phyloP scores from a whole-genome alignment of 2,329 filamentous ascomycete genomes.

The Dactylellina sp. region DNA sequence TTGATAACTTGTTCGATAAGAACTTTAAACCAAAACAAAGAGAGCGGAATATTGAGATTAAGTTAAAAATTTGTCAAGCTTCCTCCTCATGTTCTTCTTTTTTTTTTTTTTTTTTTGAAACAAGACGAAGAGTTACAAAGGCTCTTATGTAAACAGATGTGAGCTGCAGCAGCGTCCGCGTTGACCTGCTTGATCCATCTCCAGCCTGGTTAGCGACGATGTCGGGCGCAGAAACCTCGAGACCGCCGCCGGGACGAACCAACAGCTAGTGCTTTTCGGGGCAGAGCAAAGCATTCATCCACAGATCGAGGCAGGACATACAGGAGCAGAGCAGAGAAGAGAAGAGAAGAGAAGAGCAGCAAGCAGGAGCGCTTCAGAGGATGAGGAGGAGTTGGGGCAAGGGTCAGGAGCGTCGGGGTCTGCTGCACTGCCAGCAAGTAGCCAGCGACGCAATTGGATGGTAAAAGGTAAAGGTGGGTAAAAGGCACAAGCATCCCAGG shows the following conservation, averaged over 20 bases:
- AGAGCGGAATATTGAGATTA: no score
- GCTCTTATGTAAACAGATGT: constrained; percentile 14
- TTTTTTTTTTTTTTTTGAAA: not conserved
- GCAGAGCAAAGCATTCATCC: constrained; percentile 1
- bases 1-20: not conserved
- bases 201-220: constrained; percentile 30
- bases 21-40: constrained; percentile 4
- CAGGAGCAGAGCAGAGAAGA: constrained; percentile 2
- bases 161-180: constrained; percentile 21
- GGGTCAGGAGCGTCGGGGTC: constrained; percentile 27
- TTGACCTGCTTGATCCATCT: constrained; percentile 49
- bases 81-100: no score
- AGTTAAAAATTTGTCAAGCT: no score
- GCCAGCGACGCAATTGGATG: constrained; percentile 50
- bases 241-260: constrained; percentile 18
- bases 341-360: constrained; percentile 17
- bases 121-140: constrained; percentile 9
- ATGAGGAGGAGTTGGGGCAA: constrained; percentile 7
- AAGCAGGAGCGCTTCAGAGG: constrained; percentile 12
- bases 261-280: constrained; percentile 15
- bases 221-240: constrained; percentile 40
- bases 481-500: constrained; percentile 37
- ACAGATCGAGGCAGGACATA: constrained; percentile 40
- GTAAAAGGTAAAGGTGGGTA: constrained; percentile 52
- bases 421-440: constrained; percentile 49